These are phyloP conservation scores for Lactarius trivialis DNA, from an alignment of 768 basidiomycete species.

Conservation along the genomic window DNA sequence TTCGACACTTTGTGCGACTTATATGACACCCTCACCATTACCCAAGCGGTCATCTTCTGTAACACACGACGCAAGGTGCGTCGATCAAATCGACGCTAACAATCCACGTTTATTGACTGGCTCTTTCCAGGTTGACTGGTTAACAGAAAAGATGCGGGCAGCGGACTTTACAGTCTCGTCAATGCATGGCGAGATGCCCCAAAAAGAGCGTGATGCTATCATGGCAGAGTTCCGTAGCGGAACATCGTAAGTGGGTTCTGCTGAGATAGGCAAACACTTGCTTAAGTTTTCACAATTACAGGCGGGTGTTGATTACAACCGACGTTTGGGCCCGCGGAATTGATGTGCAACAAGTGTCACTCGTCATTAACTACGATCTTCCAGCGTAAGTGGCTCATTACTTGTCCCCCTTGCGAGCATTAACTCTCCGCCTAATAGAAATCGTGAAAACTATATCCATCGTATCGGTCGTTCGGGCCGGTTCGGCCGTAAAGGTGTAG, in stretches of 20 bases:
- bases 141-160: constrained; percentile 98
- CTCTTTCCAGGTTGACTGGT: constrained; percentile 76
- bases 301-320: constrained; percentile 91
- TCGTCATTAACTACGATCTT: constrained; percentile 96
- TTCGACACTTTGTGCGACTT: constrained; percentile 96
- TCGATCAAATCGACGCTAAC: neutral
- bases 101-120: neutral
- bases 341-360: constrained; percentile 95
- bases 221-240: constrained; percentile 96
- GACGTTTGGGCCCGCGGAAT: constrained; percentile 98
- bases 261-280: constrained; percentile 1
- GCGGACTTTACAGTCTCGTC: constrained; percentile 98
- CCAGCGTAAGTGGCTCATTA: constrained; percentile 60
- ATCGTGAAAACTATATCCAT: constrained; percentile 99
- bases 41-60: constrained; percentile 99
- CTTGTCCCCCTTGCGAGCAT: constrained; percentile 5
- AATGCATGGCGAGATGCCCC: constrained; percentile 95
- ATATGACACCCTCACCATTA: constrained; percentile 97
- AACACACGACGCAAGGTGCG: constrained; percentile 93
- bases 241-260: constrained; percentile 58
- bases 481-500: constrained; percentile 98
- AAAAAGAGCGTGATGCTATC: constrained; percentile 91
- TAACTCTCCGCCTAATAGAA: constrained; percentile 38
- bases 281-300: constrained; percentile 28
- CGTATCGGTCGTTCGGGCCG: constrained; percentile 98